phyloP scores from a whole-genome alignment of 495 filamentous ascomycete genomes.

The Aspergillus saccharolyticus region DNA sequence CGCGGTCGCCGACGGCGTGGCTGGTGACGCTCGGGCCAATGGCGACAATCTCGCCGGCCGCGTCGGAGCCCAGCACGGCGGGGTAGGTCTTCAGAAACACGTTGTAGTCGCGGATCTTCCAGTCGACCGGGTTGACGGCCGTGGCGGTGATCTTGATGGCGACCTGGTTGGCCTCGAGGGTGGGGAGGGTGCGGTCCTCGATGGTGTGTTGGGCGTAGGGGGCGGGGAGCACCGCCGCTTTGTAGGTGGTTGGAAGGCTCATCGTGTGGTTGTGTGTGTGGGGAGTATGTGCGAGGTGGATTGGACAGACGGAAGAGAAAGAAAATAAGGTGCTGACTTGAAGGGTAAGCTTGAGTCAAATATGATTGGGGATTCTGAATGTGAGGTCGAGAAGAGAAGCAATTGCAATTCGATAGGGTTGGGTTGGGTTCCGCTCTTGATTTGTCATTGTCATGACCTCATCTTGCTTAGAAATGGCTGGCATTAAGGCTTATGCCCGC shows the following conservation, averaged over 20 bases:
- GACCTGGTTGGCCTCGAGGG: conserved; percentile 9
- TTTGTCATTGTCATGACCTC: conserved; percentile 1
- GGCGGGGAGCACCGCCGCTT: conserved; percentile 15
- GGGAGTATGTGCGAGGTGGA: neutral
- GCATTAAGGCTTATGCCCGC: neutral
- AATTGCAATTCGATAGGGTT: neutral
- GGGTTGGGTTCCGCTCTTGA: neutral
- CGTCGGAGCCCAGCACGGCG: conserved; percentile 37
- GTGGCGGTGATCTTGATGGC: conserved; percentile 38
- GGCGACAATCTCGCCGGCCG: conserved; percentile 32
- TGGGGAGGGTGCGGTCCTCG: conserved; percentile 3
- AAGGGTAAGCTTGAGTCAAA: neutral
- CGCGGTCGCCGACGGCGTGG: conserved; percentile 30
- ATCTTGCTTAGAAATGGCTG: neutral
- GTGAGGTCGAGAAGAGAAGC: too few species aligned
- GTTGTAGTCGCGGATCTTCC: conserved; percentile 28
- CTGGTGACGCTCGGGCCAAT: conserved; percentile 29
- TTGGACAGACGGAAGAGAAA: neutral
- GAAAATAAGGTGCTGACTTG: neutral
- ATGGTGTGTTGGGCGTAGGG: conserved; percentile 4
- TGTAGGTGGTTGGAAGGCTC: conserved; percentile 9
- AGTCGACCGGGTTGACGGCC: conserved; percentile 44
- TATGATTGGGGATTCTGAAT: too few species aligned
- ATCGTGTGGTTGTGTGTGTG: conserved; percentile 3
- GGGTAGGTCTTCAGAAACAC: conserved; percentile 30